These are phyloP conservation scores for Dendrobium officinale DNA, from an alignment of 106 monocot species.

Conservation along the genomic window DNA sequence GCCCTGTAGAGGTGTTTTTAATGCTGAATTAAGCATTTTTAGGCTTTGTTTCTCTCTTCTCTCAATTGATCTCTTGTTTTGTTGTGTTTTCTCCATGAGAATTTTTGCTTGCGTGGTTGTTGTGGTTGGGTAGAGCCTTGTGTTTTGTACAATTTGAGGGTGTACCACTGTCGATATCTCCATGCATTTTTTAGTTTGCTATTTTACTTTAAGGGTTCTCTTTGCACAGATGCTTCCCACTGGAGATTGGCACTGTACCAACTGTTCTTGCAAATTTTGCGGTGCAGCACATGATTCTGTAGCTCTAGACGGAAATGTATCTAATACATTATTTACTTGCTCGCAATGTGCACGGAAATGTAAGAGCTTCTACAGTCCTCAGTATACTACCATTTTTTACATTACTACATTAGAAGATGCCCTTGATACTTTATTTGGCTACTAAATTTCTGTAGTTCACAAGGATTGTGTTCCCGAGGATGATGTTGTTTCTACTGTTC, in stretches of 20 bases:
- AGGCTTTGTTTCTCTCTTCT: neutral
- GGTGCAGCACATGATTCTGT: slow-evolving; percentile 18
- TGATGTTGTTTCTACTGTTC: slow-evolving; percentile 23
- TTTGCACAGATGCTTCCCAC: slow-evolving; percentile 66
- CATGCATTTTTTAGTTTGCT: neutral
- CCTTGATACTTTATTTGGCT: neutral
- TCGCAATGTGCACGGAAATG: slow-evolving; percentile 78
- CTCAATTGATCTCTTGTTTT: neutral
- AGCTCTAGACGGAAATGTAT: neutral
- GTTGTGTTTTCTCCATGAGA: neutral
- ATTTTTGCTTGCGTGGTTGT: neutral
- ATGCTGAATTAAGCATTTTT: neutral
- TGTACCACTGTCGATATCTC: neutral
- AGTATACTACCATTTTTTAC: neutral
- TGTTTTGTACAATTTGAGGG: neutral
- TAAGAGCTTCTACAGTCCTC: slow-evolving; percentile 9
- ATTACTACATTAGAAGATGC: neutral
- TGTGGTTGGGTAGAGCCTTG: neutral
- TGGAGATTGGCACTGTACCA: slow-evolving; percentile 70
- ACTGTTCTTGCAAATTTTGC: slow-evolving; percentile 88
- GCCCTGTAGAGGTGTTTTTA: neutral
- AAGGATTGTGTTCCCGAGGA: slow-evolving; percentile 49
- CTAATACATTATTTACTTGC: slow-evolving; percentile 40
- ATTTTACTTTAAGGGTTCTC: neutral
- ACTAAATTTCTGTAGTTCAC: slow-evolving; percentile 52